phyloP scores from a whole-genome alignment of 176 grass and related monocot species.

The Pharus latifolius region DNA sequence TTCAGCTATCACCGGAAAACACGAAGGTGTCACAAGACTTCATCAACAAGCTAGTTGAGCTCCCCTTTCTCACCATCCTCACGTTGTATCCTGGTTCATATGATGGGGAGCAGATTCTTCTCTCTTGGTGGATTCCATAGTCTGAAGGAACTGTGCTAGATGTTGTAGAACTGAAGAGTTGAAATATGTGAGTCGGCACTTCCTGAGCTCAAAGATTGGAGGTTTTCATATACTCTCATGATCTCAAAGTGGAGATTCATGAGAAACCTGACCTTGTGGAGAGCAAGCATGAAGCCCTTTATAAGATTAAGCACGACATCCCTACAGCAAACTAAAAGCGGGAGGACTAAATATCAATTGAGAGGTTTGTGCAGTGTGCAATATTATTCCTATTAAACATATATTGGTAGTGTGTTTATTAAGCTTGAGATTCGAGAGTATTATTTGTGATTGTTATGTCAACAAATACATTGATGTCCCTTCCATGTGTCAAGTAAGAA shows the following conservation, averaged over 20 bases:
- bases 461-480: no score
- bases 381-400: no score
- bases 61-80: constrained; percentile 15
- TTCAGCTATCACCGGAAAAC: background rate
- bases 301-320: no score
- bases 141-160: background rate
- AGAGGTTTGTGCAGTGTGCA: no score
- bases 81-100: background rate
- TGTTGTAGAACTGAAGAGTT: background rate
- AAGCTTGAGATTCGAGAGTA: no score
- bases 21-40: constrained; percentile 6
- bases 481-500: no score
- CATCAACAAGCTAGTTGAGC: background rate
- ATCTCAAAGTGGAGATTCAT: background rate
- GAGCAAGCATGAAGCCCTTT: background rate
- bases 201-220: background rate
- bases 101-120: background rate
- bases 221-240: background rate
- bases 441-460: no score
- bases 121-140: background rate
- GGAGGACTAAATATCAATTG: no score
- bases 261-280: background rate
- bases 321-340: no score
- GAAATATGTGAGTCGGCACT: background rate
- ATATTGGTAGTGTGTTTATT: no score